phyloP scores from a whole-genome alignment of 371 early-diverging fungal species.

The Paraphysoderma sedebokerense region DNA sequence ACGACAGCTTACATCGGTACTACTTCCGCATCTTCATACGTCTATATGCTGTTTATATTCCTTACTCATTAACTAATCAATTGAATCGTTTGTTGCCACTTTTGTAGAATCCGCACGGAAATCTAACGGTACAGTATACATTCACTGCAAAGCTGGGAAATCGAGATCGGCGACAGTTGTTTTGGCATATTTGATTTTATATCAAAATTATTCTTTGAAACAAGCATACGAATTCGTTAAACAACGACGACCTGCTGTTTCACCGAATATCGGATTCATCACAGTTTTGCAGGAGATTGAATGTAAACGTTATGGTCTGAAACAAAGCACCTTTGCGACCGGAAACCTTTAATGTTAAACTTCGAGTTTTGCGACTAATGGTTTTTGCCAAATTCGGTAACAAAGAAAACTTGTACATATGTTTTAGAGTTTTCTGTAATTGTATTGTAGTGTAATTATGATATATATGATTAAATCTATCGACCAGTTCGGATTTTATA shows the following conservation, averaged over 20 bases:
- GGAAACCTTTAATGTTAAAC: too few species aligned
- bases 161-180: conserved; percentile 65
- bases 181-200: conserved; percentile 48
- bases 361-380: too few species aligned
- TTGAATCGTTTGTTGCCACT: background rate
- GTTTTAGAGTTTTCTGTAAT: too few species aligned
- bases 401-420: too few species aligned
- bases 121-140: conserved; percentile 22
- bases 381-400: too few species aligned
- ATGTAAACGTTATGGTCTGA: too few species aligned
- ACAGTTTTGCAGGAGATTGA: conserved; percentile 55
- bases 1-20: background rate
- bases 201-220: conserved; percentile 45
- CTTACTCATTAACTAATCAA: background rate
- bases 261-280: conserved; percentile 74
- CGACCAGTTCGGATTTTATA: too few species aligned
- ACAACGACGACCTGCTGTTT: conserved; percentile 45
- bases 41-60: background rate
- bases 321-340: too few species aligned
- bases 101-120: background rate
- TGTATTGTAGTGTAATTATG: too few species aligned
- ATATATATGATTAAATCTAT: too few species aligned
- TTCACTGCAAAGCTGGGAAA: conserved; percentile 74
- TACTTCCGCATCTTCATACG: background rate
- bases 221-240: conserved; percentile 56